phyloP scores from a whole-genome alignment of 1,284 basidiomycete genomes.

The Austropuccinia psidii region DNA sequence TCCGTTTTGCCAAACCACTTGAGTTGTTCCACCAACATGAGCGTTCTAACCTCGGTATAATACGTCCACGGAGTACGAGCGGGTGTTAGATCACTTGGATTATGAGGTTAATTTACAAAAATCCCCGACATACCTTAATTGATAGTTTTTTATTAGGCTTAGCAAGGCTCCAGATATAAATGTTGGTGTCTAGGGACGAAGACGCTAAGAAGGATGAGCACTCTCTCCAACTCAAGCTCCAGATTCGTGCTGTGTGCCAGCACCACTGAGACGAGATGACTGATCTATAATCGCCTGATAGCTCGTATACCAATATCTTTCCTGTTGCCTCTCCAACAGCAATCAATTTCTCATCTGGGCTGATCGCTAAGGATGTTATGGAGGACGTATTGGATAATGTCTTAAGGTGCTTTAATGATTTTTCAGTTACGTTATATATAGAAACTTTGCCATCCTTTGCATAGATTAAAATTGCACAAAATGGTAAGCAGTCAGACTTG shows the following conservation, averaged over 20 bases:
- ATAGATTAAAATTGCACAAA: background rate
- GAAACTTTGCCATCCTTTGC: constrained; percentile 64
- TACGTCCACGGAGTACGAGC: too few species aligned
- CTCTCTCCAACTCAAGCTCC: constrained; percentile 67
- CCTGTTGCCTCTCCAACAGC: constrained; percentile 59
- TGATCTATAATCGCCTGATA: constrained; percentile 55
- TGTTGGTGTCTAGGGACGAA: constrained; percentile 80
- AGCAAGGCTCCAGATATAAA: constrained; percentile 78
- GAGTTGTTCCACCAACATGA: constrained; percentile 29
- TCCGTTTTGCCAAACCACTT: constrained; percentile 18
- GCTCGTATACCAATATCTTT: constrained; percentile 70
- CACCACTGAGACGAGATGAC: constrained; percentile 69
- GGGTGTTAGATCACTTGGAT: background rate
- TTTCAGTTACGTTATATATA: constrained; percentile 52
- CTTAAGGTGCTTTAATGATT: constrained; percentile 40
- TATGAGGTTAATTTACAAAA: constrained; percentile 39
- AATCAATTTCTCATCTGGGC: constrained; percentile 55
- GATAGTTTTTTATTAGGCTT: constrained; percentile 70
- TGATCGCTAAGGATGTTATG: constrained; percentile 72
- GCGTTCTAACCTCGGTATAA: constrained; percentile 15
- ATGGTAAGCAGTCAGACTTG: background rate
- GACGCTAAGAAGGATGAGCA: constrained; percentile 71
- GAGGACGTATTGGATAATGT: constrained; percentile 62
- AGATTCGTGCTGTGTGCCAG: constrained; percentile 74
- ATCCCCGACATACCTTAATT: constrained; percentile 55